Conservation (phyloP, 2,329 filamentous ascomycete species). For the Exophiala viscosa region DNA sequence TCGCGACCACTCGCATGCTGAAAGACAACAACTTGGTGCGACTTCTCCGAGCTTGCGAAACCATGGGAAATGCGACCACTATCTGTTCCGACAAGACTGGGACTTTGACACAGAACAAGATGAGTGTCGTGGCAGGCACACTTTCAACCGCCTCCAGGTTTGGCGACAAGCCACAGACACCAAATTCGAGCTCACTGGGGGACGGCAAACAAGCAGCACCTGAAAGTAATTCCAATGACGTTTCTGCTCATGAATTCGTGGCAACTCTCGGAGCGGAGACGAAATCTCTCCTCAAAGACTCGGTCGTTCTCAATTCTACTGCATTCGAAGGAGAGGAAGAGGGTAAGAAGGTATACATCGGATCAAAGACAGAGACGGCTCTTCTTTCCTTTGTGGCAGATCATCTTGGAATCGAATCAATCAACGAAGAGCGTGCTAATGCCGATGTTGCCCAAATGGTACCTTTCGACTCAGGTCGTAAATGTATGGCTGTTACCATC, state of each 20-base stretch:
- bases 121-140: constrained; percentile 58
- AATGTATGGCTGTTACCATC: constrained; percentile 66
- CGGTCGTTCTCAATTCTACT: constrained; percentile 65
- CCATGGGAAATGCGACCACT: constrained; percentile 62
- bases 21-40: constrained; percentile 62
- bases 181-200: constrained; percentile 28
- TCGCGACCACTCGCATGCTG: constrained; percentile 61
- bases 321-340: constrained; percentile 65
- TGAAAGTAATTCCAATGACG: constrained; percentile 39
- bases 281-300: constrained; percentile 58
- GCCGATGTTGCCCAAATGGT: constrained; percentile 53
- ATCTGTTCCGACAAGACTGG: constrained; percentile 66
- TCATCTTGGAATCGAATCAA: constrained; percentile 60
- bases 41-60: constrained; percentile 57
- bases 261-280: constrained; percentile 50
- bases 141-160: constrained; percentile 47
- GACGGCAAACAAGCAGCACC: constrained; percentile 22
- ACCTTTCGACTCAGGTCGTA: constrained; percentile 62
- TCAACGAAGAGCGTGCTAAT: constrained; percentile 61
- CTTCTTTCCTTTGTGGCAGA: constrained; percentile 67
- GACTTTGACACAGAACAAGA: constrained; percentile 62
- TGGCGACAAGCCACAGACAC: constrained; percentile 38
- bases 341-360: constrained; percentile 60
- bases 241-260: constrained; percentile 54
- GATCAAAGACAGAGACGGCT: constrained; percentile 75